Evolutionary conservation across 139 green algal genomes (phyloP).

Genomic region (Medakamo hakoo): DNA sequence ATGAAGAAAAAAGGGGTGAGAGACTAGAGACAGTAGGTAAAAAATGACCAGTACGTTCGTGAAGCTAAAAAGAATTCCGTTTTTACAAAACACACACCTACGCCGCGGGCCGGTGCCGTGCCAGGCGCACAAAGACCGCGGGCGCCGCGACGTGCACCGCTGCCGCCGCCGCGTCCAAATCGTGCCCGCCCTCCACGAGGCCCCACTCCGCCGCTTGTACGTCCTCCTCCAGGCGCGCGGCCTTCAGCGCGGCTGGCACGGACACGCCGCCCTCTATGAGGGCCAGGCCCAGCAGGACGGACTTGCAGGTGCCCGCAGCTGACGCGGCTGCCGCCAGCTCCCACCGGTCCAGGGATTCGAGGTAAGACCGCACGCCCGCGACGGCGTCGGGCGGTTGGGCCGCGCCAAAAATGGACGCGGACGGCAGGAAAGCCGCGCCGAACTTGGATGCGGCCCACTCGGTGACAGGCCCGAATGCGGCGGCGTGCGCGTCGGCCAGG

Average conservation of each 20-base stretch:
- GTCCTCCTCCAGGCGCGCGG: conserved; percentile 62
- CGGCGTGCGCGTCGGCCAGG: conserved; percentile 15
- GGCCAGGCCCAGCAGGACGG: conserved; percentile 63
- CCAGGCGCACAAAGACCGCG: conserved; percentile 52
- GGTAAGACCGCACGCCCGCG: conserved; percentile 11
- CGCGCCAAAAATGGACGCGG: conserved; percentile 43
- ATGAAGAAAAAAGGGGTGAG: no score
- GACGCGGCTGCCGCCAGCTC: conserved; percentile 56
- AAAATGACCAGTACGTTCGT: no score
- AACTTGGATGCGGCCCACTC: conserved; percentile 28
- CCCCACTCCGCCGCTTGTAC: conserved; percentile 75
- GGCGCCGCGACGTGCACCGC: conserved; percentile 49
- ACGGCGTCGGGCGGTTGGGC: conserved; percentile 22
- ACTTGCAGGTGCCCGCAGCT: conserved; percentile 55
- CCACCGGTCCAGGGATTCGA: conserved; percentile 54
- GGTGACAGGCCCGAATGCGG: conserved; percentile 52
- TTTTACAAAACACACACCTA: no score
- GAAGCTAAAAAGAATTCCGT: no score
- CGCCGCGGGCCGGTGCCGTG: no score
- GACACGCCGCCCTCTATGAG: conserved; percentile 37
- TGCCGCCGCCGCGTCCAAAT: conserved; percentile 77
- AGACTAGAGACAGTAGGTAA: no score
- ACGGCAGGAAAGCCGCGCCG: conserved; percentile 28
- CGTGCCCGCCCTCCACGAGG: conserved; percentile 90
- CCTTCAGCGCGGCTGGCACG: conserved; percentile 32